These are phyloP conservation scores for Copromyces sp. DNA, from an alignment of 495 filamentous ascomycete genomes.

Conservation along the genomic window DNA sequence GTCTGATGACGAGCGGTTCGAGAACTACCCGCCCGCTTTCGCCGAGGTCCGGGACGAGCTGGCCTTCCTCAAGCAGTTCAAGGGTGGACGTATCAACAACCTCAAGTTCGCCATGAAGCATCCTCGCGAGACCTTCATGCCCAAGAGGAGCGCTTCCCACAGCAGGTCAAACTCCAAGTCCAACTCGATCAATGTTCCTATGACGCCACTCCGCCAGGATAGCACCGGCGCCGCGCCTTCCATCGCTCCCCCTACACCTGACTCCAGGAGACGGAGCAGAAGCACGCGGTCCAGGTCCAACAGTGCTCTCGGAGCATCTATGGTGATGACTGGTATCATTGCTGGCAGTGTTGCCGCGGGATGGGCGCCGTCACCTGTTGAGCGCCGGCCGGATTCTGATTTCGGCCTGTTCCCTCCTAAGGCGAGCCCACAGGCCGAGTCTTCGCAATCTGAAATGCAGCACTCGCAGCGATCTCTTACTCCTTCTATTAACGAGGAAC, in stretches of 20 bases:
- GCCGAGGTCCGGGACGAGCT: conserved; percentile 72
- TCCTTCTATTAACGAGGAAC: conserved; percentile 28
- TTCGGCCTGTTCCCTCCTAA: conserved; percentile 16
- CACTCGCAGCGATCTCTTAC: conserved; percentile 18
- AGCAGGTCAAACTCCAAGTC: conserved; percentile 52
- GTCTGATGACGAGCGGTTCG: conserved; percentile 62
- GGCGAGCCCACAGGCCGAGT: not conserved
- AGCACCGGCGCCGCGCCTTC: conserved; percentile 37
- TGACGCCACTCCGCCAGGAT: conserved; percentile 55
- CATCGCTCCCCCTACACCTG: conserved; percentile 49
- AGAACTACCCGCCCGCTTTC: conserved; percentile 61
- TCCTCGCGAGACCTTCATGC: conserved; percentile 61
- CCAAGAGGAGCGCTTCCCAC: conserved; percentile 61
- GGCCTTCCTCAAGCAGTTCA: conserved; percentile 79
- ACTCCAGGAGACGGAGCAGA: conserved; percentile 56
- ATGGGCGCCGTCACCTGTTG: conserved; percentile 67
- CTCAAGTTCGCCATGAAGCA: conserved; percentile 78
- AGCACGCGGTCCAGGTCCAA: conserved; percentile 77
- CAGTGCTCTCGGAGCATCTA: conserved; percentile 72
- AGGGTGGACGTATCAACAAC: conserved; percentile 81
- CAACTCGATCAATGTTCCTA: conserved; percentile 48
- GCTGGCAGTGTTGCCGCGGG: conserved; percentile 74
- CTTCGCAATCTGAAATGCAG: conserved; percentile 4
- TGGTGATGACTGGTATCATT: conserved; percentile 80
- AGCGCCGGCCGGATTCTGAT: conserved; percentile 28